Conservation (phyloP, 2,329 filamentous ascomycete genomes). For the Emergomyces orientalis region DNA sequence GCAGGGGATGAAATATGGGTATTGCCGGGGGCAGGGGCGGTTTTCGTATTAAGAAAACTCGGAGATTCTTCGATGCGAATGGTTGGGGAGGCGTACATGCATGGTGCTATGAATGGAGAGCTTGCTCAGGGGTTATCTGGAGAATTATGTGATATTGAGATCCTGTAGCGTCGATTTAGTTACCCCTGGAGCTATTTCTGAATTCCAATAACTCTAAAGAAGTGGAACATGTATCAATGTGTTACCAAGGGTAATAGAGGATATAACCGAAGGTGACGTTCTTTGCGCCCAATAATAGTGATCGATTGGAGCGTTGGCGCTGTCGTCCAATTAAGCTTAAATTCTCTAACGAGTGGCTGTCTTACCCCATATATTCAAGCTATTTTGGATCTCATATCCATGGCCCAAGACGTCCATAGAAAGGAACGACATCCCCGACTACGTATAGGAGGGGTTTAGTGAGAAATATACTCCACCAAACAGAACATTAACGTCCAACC, state of each 20-base stretch:
- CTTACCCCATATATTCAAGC: background rate
- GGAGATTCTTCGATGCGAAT: conserved; percentile 5
- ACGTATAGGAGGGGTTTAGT: background rate
- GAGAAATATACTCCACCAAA: background rate
- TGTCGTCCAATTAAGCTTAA: conserved; percentile 5
- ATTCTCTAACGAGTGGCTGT: background rate
- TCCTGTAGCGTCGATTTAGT: background rate
- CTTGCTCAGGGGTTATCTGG: conserved; percentile 6
- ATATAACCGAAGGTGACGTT: background rate
- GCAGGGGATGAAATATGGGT: conserved; percentile 13
- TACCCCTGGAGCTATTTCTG: background rate
- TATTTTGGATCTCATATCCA: background rate
- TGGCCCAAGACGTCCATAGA: background rate
- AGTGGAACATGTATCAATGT: background rate
- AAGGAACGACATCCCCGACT: background rate
- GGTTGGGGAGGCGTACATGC: conserved; percentile 16
- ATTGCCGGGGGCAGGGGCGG: conserved; percentile 12
- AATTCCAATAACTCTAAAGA: background rate
- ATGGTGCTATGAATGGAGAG: conserved; percentile 15
- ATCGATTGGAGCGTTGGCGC: background rate
- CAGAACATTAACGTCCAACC: background rate
- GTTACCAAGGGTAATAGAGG: too few species aligned
- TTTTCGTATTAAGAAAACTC: conserved; percentile 11
- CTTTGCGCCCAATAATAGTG: background rate
- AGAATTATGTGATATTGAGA: conserved; percentile 3